Conservation (phyloP, 148 eudicot genomes). For the Heliamphora exappendiculata region DNA sequence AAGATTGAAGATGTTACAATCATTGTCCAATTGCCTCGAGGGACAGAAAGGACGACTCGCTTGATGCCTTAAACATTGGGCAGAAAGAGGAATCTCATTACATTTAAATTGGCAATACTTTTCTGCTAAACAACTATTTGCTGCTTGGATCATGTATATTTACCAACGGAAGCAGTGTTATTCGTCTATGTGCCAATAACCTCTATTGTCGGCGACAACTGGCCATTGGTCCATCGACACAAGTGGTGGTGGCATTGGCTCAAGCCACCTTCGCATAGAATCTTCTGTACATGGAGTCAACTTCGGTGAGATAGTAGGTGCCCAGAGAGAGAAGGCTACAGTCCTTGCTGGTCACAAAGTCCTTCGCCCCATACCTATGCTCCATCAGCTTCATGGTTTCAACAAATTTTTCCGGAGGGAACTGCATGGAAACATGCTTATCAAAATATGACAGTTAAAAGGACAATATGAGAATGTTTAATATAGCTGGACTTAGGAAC, state of each 20-base stretch:
- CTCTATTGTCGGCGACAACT: slow-evolving; percentile 44
- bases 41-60: background rate
- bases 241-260: slow-evolving; percentile 5
- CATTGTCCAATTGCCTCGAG: background rate
- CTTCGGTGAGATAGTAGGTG: slow-evolving; percentile 76
- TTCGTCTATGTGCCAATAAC: background rate
- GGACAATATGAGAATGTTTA: too few relatives aligned
- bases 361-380: slow-evolving; percentile 77
- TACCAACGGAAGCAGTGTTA: slow-evolving; percentile 3
- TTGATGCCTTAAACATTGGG: background rate
- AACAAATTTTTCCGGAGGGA: slow-evolving; percentile 75
- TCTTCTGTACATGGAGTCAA: slow-evolving; percentile 64
- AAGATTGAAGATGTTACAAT: background rate
- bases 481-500: too few relatives aligned
- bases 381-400: slow-evolving; percentile 82
- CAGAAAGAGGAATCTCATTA: background rate
- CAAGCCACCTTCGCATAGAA: slow-evolving; percentile 54
- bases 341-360: slow-evolving; percentile 82
- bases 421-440: slow-evolving; percentile 32
- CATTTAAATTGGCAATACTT: background rate
- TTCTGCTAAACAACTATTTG: background rate
- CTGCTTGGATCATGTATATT: background rate
- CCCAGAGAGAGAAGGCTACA: slow-evolving; percentile 56
- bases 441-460: background rate
- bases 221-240: slow-evolving; percentile 27